These are phyloP conservation scores for Solanum paucissectum DNA, from an alignment of 257 asterid genomes.

Conservation along the genomic window DNA sequence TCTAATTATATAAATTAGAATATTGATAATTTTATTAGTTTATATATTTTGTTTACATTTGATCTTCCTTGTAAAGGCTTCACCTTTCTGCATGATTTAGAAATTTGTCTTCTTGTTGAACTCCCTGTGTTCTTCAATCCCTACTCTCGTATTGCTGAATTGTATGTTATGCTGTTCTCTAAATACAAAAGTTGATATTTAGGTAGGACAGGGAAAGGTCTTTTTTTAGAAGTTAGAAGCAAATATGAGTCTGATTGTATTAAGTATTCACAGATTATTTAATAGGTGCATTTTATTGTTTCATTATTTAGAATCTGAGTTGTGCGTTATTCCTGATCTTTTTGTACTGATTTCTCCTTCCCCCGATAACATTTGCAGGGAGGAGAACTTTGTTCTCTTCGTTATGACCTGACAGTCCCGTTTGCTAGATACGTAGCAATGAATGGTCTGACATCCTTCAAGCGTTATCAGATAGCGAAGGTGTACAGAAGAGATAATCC, in stretches of 20 bases:
- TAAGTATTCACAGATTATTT: not conserved
- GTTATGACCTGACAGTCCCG: constrained; percentile 95
- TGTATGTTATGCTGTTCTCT: not conserved
- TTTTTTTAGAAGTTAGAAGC: not conserved
- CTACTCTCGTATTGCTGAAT: not conserved
- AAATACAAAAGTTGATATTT: not conserved
- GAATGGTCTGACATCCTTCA: constrained; percentile 83
- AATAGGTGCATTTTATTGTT: not conserved
- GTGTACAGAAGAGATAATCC: constrained; percentile 96
- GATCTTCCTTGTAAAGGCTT: not conserved
- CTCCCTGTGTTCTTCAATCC: not conserved
- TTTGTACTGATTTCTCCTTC: not conserved
- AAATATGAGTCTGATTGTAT: not conserved
- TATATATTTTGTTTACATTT: not conserved
- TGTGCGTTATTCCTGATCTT: not conserved
- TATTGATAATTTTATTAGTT: not conserved
- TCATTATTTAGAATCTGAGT: not conserved
- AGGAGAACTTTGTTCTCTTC: constrained; percentile 95
- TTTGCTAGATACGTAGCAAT: constrained; percentile 86
- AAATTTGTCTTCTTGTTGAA: not conserved
- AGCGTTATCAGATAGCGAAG: constrained; percentile 93
- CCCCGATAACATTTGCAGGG: constrained; percentile 44
- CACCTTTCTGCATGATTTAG: not conserved
- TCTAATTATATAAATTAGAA: not conserved
- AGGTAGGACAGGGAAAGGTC: not conserved